These are phyloP conservation scores for Capsaspora owczarzaki DNA, from an alignment of 78 protist genomes.

Conservation along the genomic window DNA sequence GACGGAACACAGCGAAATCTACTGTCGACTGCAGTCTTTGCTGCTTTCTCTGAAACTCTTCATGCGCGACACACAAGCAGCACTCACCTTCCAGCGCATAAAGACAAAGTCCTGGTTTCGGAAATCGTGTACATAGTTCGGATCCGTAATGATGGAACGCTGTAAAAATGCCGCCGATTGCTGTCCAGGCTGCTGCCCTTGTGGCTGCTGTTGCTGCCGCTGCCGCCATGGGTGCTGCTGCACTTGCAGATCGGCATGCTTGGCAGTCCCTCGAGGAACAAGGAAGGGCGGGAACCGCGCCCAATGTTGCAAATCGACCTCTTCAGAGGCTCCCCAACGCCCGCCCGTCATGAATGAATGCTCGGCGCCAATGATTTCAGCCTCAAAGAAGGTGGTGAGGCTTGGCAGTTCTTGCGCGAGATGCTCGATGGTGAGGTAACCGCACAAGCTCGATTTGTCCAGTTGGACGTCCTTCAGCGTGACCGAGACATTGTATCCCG, in stretches of 20 bases:
- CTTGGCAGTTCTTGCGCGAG: slow-evolving; percentile 47
- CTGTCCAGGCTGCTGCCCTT: no score
- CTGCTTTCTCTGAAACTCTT: no score
- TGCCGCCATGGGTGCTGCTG: no score
- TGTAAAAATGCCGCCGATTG: background rate
- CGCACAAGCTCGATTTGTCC: slow-evolving; percentile 11
- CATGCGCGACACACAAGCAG: background rate
- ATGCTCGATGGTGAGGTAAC: slow-evolving; percentile 20
- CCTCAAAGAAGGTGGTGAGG: slow-evolving; percentile 61
- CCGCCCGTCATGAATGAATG: slow-evolving; percentile 48
- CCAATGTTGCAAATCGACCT: slow-evolving; percentile 55
- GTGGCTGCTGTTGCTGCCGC: no score
- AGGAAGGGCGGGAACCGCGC: slow-evolving; percentile 28
- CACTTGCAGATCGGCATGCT: no score
- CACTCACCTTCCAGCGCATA: slow-evolving; percentile 58
- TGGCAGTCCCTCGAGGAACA: no score
- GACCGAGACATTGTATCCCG: background rate
- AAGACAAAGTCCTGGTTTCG: slow-evolving; percentile 29
- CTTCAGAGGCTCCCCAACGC: slow-evolving; percentile 61
- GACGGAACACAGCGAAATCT: no score
- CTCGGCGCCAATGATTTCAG: slow-evolving; percentile 52
- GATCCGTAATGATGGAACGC: slow-evolving; percentile 22
- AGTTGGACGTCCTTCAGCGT: slow-evolving; percentile 3
- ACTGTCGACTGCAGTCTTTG: no score
- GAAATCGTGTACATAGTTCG: slow-evolving; percentile 30